Evolutionary conservation across 2,329 filamentous ascomycete genomes (phyloP).

Genomic region (Claviceps monticola): DNA sequence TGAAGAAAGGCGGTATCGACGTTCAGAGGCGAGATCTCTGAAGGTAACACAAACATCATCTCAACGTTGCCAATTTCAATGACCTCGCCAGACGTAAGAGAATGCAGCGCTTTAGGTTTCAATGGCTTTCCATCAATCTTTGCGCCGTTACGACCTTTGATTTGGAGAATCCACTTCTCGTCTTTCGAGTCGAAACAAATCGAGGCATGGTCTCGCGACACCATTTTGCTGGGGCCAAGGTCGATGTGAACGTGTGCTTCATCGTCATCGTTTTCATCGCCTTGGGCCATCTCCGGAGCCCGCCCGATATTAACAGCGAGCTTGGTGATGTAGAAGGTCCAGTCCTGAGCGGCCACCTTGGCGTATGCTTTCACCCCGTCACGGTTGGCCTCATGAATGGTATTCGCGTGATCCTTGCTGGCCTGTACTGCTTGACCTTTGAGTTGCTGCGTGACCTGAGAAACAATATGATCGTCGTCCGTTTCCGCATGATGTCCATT

Average conservation of each 20-base stretch:
- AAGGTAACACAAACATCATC: slow-evolving; percentile 97
- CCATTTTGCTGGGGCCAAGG: slow-evolving; percentile 68
- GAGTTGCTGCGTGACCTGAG: slow-evolving; percentile 40
- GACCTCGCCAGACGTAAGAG: slow-evolving; percentile 73
- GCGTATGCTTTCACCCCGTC: slow-evolving; percentile 62
- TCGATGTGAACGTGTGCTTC: slow-evolving; percentile 65
- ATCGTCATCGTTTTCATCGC: slow-evolving; percentile 28
- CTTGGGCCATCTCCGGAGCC: slow-evolving; percentile 36
- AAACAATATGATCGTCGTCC: slow-evolving; percentile 42
- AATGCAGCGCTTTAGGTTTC: slow-evolving; percentile 49
- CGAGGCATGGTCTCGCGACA: slow-evolving; percentile 63
- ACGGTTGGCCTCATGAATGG: slow-evolving; percentile 45
- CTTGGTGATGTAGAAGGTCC: slow-evolving; percentile 72
- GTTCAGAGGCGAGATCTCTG: slow-evolving; percentile 49
- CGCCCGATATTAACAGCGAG: slow-evolving; percentile 66
- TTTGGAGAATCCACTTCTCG: slow-evolving; percentile 68
- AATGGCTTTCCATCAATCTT: slow-evolving; percentile 64
- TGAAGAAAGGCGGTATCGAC: slow-evolving; percentile 58
- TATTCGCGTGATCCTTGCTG: slow-evolving; percentile 48
- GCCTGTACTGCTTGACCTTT: slow-evolving; percentile 39
- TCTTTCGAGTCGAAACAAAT: slow-evolving; percentile 57
- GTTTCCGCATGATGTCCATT: slow-evolving; percentile 24
- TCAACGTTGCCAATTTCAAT: slow-evolving; percentile 86
- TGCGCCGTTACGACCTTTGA: slow-evolving; percentile 85
- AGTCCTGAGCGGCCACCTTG: slow-evolving; percentile 68